Evolutionary conservation across 495 filamentous ascomycete species (phyloP).

Genomic region (Articulospora tetracladia): DNA sequence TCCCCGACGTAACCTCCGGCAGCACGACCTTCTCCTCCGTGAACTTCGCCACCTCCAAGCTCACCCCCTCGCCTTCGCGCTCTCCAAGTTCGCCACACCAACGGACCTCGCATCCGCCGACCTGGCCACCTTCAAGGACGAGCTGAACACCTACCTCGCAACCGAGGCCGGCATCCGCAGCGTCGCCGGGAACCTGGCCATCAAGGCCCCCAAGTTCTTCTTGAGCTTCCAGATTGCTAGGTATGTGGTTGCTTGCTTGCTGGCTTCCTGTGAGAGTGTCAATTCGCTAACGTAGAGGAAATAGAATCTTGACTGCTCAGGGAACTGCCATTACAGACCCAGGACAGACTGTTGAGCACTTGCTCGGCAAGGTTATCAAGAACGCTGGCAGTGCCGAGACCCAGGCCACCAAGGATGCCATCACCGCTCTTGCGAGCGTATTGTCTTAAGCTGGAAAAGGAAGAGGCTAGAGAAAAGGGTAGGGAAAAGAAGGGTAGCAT

Average conservation of each 20-base stretch:
- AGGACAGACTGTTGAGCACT: slow-evolving; percentile 39
- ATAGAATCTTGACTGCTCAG: slow-evolving; percentile 46
- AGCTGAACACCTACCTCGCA: slow-evolving; percentile 42
- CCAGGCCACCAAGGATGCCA: slow-evolving; percentile 33
- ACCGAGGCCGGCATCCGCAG: slow-evolving; percentile 46
- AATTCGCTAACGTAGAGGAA: no score
- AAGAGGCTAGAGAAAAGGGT: background rate
- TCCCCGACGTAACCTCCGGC: slow-evolving; percentile 41
- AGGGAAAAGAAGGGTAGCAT: background rate
- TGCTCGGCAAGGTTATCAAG: slow-evolving; percentile 44
- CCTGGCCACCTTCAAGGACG: slow-evolving; percentile 36
- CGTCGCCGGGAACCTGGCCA: slow-evolving; percentile 37
- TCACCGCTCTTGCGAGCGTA: slow-evolving; percentile 31
- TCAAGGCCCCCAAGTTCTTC: slow-evolving; percentile 49
- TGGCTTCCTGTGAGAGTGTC: no score
- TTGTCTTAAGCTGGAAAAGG: slow-evolving; percentile 22
- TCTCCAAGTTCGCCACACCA: slow-evolving; percentile 38
- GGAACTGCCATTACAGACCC: slow-evolving; percentile 39
- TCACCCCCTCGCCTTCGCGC: slow-evolving; percentile 39
- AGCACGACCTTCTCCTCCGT: slow-evolving; percentile 38
- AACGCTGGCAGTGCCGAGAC: slow-evolving; percentile 36
- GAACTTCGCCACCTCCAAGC: slow-evolving; percentile 37
- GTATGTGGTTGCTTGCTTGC: no score
- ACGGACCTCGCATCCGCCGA: slow-evolving; percentile 34
- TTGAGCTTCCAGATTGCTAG: slow-evolving; percentile 42